Evolutionary conservation across 2,329 filamentous ascomycete species (phyloP), one percentile per base, ranked within the genome.

Genomic region (Aphanocladium album): DNA sequence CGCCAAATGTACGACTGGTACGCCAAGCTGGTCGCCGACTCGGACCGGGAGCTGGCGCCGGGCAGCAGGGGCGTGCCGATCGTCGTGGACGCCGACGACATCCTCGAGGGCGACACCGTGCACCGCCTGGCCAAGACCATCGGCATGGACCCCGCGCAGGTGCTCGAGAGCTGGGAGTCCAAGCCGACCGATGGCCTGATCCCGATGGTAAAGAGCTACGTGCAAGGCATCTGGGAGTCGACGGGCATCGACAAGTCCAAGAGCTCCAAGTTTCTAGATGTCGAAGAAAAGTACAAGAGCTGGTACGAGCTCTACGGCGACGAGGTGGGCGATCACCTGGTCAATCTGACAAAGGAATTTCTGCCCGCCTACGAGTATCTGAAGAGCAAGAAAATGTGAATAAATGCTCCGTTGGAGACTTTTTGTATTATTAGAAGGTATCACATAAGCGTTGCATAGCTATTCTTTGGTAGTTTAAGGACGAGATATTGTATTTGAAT

Each of bases 1-100:
- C 60, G 60, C 30, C 2, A 43, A 14, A 49, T 62, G 19, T 43
- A 57, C 35, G 60, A 62, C 54, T 62, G 60, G 60, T 62, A 58
- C 47, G 49, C 46, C 33, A 30, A 8, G 41, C 21, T 37, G 7
- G 37, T 21, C 12, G 30, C 54, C 11, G 49, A 30, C 17, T 49
- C 45, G 11, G 39, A 53, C 27, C 43, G 17, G 9, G 30, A 43
- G 27, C 14, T 39, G 30, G 30, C 21, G 43, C 33, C 51, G 21
- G 45, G 45, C 17, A 2, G 17, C 14, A 14, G 2, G 37, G 51
- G 43, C 11, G 41, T 50, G 17, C 59, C 59, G 12, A 54, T 62
- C 33, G 47, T 62, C 11, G 30, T 62, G 5, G 54, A 62, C 43
- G 60, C 60, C 19, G 60, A 62, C 30, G 60, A 62, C 17, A n/a